phyloP scores from a whole-genome alignment of 2,329 filamentous ascomycete genomes.

The Diatrype stigma region DNA sequence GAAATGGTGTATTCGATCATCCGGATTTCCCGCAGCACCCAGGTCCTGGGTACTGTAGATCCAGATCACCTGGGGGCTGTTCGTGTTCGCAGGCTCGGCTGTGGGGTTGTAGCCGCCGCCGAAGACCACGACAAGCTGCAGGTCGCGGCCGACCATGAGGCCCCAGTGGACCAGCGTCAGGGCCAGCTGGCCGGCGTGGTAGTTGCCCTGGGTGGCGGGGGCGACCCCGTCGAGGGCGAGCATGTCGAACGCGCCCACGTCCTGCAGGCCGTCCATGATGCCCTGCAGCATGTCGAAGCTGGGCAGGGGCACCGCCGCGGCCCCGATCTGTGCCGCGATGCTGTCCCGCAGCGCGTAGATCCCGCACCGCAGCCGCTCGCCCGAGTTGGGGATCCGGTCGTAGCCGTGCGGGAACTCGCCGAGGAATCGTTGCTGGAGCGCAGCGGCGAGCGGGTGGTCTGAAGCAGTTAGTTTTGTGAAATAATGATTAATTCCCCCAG shows the following conservation, averaged over 20 bases:
- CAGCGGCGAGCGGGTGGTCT: no score
- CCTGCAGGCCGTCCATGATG: background rate
- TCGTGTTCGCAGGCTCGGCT: constrained; percentile 29
- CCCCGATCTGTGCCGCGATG: constrained; percentile 7
- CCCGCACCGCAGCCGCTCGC: constrained; percentile 3
- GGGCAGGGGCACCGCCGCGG: constrained; percentile 1
- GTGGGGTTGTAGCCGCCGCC: constrained; percentile 41
- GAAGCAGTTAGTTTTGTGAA: no score
- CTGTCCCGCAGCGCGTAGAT: constrained; percentile 11
- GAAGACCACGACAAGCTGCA: no score
- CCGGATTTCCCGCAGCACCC: no score
- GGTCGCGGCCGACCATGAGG: background rate
- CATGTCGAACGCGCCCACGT: background rate
- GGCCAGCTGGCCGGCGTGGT: background rate
- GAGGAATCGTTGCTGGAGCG: background rate
- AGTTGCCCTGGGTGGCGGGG: background rate
- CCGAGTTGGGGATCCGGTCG: constrained; percentile 1
- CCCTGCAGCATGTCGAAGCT: background rate
- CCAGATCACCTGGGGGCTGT: no score
- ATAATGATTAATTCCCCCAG: no score
- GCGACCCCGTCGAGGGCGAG: background rate
- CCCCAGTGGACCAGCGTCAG: background rate
- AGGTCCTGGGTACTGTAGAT: no score
- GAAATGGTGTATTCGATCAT: no score
- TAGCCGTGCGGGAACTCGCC: constrained; percentile 7